phyloP scores from a whole-genome alignment of 768 basidiomycete species.

The Tulasnella sp. region DNA sequence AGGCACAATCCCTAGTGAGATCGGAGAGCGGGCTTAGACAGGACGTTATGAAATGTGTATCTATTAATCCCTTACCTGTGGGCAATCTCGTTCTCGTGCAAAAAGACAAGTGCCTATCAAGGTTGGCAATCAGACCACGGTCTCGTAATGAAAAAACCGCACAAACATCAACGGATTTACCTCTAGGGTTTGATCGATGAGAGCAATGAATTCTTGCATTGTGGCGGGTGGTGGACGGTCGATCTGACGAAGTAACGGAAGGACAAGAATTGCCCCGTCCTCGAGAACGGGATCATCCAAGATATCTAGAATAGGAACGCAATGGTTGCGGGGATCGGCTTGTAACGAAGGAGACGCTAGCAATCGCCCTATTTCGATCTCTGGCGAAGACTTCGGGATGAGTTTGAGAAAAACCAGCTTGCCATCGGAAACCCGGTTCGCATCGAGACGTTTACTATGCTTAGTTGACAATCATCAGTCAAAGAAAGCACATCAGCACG shows the following conservation, averaged over 20 bases:
- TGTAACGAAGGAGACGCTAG: background rate
- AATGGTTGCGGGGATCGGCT: conserved; percentile 28
- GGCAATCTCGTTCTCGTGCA: conserved; percentile 32
- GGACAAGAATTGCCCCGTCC: conserved; percentile 15
- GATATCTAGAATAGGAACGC: conserved; percentile 27
- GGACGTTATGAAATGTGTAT: too few species aligned
- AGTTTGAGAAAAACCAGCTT: conserved; percentile 17
- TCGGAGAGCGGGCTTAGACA: too few species aligned
- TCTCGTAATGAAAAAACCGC: background rate
- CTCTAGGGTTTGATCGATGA: conserved; percentile 29
- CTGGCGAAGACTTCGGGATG: background rate
- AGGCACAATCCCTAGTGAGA: too few species aligned
- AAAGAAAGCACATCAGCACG: background rate
- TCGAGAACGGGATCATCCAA: conserved; percentile 8
- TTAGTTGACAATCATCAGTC: background rate
- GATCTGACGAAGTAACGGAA: conserved; percentile 22
- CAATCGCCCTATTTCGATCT: conserved; percentile 28
- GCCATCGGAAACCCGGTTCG: conserved; percentile 24
- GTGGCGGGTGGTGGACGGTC: background rate
- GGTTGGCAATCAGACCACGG: background rate
- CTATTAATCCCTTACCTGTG: conserved; percentile 22
- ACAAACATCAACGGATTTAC: background rate
- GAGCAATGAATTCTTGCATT: background rate
- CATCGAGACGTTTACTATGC: conserved; percentile 21
- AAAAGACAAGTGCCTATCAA: conserved; percentile 26